Conservation (phyloP, 2,329 filamentous ascomycete genomes). For the Mariannaea elegans region DNA sequence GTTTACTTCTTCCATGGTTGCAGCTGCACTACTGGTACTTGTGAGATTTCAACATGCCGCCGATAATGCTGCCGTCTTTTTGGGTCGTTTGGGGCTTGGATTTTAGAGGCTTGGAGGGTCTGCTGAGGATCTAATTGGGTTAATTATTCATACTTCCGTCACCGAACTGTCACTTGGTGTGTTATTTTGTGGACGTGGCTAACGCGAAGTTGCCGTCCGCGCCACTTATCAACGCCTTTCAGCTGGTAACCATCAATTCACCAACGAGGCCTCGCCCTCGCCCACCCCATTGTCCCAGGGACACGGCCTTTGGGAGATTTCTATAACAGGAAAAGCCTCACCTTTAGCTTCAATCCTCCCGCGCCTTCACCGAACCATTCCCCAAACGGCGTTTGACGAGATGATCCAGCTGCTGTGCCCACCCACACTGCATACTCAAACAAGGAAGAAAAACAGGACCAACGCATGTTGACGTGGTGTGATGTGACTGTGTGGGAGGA, state of each 20-base stretch:
- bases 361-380: slow-evolving; percentile 5
- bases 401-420: not conserved
- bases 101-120: not conserved
- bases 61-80: not conserved
- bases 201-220: not conserved
- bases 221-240: slow-evolving; percentile 11
- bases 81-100: not conserved
- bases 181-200: not conserved
- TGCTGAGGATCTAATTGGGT: not conserved
- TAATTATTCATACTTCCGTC: not conserved
- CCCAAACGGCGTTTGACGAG: slow-evolving; percentile 3
- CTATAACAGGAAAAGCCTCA: slow-evolving; percentile 5
- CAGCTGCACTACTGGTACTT: too few species aligned
- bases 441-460: not conserved
- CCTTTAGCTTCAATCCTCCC: slow-evolving; percentile 11
- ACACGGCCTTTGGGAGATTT: not conserved
- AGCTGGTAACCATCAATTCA: not conserved
- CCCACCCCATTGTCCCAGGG: not conserved
- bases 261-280: not conserved
- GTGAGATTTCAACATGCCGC: not conserved
- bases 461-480: slow-evolving; percentile 14
- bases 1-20: slow-evolving; percentile 8
- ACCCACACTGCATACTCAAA: slow-evolving; percentile 11
- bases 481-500: not conserved
- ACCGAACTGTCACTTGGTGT: not conserved